Conservation (phyloP, 805 yeast species). For the Lachancea kluyveri region DNA sequence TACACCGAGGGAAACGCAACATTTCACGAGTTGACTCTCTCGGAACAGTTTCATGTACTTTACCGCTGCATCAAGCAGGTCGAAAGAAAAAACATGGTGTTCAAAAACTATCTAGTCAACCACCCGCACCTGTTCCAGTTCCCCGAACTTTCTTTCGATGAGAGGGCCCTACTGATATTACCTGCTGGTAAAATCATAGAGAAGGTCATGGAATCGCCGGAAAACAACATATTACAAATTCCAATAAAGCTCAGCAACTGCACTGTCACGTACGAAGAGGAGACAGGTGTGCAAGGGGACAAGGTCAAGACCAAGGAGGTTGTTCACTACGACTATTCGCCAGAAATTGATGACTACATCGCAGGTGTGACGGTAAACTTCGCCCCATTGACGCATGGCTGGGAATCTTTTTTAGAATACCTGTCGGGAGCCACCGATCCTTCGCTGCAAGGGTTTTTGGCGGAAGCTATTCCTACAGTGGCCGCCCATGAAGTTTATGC, state of each 20-base stretch:
- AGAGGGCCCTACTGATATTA: constrained; percentile 15
- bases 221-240: constrained; percentile 10
- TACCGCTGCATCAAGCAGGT: constrained; percentile 24
- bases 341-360: constrained; percentile 27
- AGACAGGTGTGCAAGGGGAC: no score
- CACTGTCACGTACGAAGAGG: constrained; percentile 19
- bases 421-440: constrained; percentile 7
- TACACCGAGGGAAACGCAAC: constrained; percentile 5
- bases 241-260: constrained; percentile 28
- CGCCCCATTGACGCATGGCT: constrained; percentile 21
- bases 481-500: constrained; percentile 24
- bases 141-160: constrained; percentile 16
- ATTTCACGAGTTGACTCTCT: constrained; percentile 12
- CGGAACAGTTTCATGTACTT: constrained; percentile 23
- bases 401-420: constrained; percentile 21
- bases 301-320: constrained; percentile 21
- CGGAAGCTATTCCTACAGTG: constrained; percentile 12
- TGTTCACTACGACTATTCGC: constrained; percentile 25
- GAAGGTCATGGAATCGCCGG: constrained; percentile 5
- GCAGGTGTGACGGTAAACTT: constrained; percentile 17
- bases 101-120: constrained; percentile 25
- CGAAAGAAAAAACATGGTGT: constrained; percentile 24
- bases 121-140: constrained; percentile 25
- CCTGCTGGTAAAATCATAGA: constrained; percentile 24
- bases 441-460: constrained; percentile 13